A percentile compares a stretch with the other conserved stretches of the same genome.
These are phyloP conservation scores for Phialophora expanda DNA, from an alignment of 2,329 filamentous ascomycete species.

Conservation along the genomic window DNA sequence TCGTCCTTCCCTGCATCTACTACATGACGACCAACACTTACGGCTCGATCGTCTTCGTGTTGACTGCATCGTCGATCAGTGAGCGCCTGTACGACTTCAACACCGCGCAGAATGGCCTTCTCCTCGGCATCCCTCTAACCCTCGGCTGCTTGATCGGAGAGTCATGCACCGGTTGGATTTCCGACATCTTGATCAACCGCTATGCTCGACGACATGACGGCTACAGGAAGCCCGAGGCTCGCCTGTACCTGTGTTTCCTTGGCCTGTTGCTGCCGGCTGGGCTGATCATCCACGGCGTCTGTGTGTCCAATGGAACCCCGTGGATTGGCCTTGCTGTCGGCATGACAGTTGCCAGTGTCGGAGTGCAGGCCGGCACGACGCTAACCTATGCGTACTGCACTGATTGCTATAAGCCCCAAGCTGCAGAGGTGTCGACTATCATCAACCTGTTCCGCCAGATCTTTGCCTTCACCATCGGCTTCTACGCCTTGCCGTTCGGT, in stretches of 20 bases:
- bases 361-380: slow-evolving; percentile 13
- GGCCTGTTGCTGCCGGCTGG: slow-evolving; percentile 9
- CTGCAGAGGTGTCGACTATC: slow-evolving; percentile 15
- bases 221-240: slow-evolving; percentile 14
- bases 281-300: slow-evolving; percentile 15
- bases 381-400: slow-evolving; percentile 13
- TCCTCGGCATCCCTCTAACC: slow-evolving; percentile 11
- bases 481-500: slow-evolving; percentile 18
- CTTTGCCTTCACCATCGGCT: slow-evolving; percentile 22
- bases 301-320: slow-evolving; percentile 8
- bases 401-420: slow-evolving; percentile 15
- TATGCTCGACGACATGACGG: slow-evolving; percentile 11
- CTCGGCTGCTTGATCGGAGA: slow-evolving; percentile 17
- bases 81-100: slow-evolving; percentile 17
- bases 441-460: slow-evolving; percentile 18
- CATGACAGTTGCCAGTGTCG: slow-evolving; percentile 14
- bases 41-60: slow-evolving; percentile 12
- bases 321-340: slow-evolving; percentile 15
- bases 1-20: slow-evolving; percentile 13
- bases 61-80: slow-evolving; percentile 10
- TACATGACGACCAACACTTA: slow-evolving; percentile 21
- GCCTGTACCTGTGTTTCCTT: slow-evolving; percentile 11
- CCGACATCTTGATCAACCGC: slow-evolving; percentile 10
- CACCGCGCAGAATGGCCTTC: slow-evolving; percentile 11
- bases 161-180: slow-evolving; percentile 14